Conservation (phyloP, 371 early-diverging fungal species). For the Mortierella sp. region DNA sequence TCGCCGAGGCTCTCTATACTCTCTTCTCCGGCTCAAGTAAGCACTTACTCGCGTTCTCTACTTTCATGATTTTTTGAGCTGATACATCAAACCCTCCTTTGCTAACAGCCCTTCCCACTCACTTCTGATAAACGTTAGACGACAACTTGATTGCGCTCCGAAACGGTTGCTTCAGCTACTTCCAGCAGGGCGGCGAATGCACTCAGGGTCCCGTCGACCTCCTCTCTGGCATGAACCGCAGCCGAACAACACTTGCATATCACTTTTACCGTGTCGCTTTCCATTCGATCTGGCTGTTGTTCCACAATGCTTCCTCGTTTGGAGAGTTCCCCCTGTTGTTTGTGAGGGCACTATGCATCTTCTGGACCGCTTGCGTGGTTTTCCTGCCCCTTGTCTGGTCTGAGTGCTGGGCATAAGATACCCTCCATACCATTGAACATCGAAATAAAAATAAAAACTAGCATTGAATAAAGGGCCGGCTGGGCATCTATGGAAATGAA, state of each 20-base stretch:
- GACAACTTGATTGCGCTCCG: constrained; percentile 77
- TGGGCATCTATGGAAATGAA: too few species aligned
- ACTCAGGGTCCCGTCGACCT: constrained; percentile 85
- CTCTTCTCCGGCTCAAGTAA: constrained; percentile 84
- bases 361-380: constrained; percentile 65
- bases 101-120: background rate
- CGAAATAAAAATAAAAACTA: background rate
- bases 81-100: background rate
- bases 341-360: constrained; percentile 53
- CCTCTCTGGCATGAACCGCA: constrained; percentile 71
- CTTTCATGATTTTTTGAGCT: background rate
- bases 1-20: constrained; percentile 90
- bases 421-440: background rate
- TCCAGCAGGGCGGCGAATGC: constrained; percentile 85
- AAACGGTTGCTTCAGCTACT: constrained; percentile 89
- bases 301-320: constrained; percentile 50
- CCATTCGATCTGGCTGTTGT: constrained; percentile 58
- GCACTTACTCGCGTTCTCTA: background rate
- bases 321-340: constrained; percentile 52
- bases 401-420: constrained; percentile 59
- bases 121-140: constrained; percentile 41
- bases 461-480: constrained; percentile 28
- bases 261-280: constrained; percentile 45
- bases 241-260: constrained; percentile 23
- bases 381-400: constrained; percentile 67